Evolutionary conservation across 106 monocot genomes (phyloP), one percentile per base, ranked within the genome.

Genomic region (Dendrobium nobile): DNA sequence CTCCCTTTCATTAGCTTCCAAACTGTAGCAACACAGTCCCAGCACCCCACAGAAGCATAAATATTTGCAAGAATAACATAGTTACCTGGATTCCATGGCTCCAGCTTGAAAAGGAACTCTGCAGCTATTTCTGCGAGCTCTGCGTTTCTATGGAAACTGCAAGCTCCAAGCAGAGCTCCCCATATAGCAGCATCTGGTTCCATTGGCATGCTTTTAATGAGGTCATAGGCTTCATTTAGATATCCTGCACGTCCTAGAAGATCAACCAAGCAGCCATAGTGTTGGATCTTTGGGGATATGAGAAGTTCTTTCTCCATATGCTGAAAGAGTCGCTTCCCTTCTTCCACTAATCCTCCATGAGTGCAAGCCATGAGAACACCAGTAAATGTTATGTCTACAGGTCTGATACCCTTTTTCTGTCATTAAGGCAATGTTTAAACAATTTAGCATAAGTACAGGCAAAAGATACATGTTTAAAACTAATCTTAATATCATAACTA

Each of bases 261-360:
- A 65, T 93, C 93, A 7, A 94, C 89, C 93, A 91, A 89, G 77
- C 94, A 94, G 77, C 91, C 89, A 28, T 95, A 95, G 72, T 95
- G 95, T 33, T 93, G 81, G 6, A 95, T 80, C 54, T 90, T 91
- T 0, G 95, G 92, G 1, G 42, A 41, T 10, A 92, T 70, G 15
- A 80, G 67, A 75, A 84, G 90, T 28, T 84, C 85, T 37, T 54
- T 85, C 58, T 85, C 79, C 95, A 95, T 90, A 7, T 85, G 84
- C 9, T 78, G 3, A 48, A 92, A 90, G 45, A 85, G 70, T 0
- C 18, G 42, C 59, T 85, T 41, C 13, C 94, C 94, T 56, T 85
- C 37, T n/a, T 88, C 77, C 5, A 95, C 90, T 7, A 85, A 45
- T 7, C 90, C 94, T 56, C 89, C 90, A 79, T 92, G 94, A 41